Percentiles rank a stretch among this genome's conserved stretches.
These are phyloP conservation scores for Spatholobus suberectus DNA, from an alignment of 306 rosid species.

Conservation along the genomic window DNA sequence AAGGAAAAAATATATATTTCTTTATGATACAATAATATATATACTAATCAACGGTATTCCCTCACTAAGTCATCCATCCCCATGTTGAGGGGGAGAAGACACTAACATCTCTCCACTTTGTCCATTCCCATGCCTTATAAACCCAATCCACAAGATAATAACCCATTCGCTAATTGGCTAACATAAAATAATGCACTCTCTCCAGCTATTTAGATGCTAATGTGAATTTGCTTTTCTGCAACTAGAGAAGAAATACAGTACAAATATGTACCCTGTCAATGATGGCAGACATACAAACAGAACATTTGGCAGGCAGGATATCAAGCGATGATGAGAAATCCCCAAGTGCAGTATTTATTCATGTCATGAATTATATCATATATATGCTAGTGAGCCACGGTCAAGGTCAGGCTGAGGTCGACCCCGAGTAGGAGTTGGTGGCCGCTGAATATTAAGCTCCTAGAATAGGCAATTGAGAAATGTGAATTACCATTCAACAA, in stretches of 20 bases:
- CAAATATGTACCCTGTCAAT: conserved; percentile 32
- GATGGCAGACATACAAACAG: conserved; percentile 30
- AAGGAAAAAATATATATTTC: conserved; percentile 26
- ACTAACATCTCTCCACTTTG: conserved; percentile 49
- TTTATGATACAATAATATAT: conserved; percentile 56
- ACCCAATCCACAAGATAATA: conserved; percentile 41
- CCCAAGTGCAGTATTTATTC: conserved; percentile 18
- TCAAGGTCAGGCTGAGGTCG: conserved; percentile 98
- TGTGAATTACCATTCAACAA: not conserved
- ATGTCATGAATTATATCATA: conserved; percentile 54
- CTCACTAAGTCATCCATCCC: conserved; percentile 47
- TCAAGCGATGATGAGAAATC: conserved; percentile 31
- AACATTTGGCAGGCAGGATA: conserved; percentile 26
- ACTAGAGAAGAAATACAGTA: conserved; percentile 28
- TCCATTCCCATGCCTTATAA: conserved; percentile 45
- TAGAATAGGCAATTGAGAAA: conserved; percentile 28
- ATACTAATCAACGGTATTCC: conserved; percentile 48
- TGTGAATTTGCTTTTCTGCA: conserved; percentile 43
- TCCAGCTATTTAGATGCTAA: conserved; percentile 46
- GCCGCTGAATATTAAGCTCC: conserved; percentile 99
- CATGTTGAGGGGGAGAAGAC: conserved; percentile 44
- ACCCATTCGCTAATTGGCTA: conserved; percentile 38
- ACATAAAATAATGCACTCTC: conserved; percentile 33
- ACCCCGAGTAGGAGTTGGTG: conserved; percentile 98
- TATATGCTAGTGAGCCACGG: conserved; percentile 96